Evolutionary conservation across 1,284 basidiomycete species (phyloP).

Genomic region (Clitocybe nebularis): DNA sequence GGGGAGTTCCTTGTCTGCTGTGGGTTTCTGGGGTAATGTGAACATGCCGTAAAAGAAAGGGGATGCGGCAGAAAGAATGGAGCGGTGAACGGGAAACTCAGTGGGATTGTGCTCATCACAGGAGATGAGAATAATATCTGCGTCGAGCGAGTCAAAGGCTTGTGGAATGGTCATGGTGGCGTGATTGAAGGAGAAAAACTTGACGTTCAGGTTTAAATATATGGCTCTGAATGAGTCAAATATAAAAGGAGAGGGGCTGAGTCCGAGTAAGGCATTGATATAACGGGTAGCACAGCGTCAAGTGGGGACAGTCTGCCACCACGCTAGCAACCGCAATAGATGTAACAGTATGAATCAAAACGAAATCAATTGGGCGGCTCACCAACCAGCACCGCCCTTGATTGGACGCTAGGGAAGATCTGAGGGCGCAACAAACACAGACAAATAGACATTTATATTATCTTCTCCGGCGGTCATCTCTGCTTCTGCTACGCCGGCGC

Average conservation of each 20-base stretch:
- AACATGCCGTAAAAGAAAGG: conserved; percentile 71
- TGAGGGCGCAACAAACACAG: conserved; percentile 10
- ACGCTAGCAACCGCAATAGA: no score
- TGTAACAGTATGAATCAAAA: conserved; percentile 3
- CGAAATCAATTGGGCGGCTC: conserved; percentile 4
- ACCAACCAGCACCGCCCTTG: conserved; percentile 6
- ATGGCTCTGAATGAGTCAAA: no score
- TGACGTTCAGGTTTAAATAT: no score
- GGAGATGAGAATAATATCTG: conserved; percentile 55
- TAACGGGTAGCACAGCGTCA: not conserved
- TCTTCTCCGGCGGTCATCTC: conserved; percentile 14
- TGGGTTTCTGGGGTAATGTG: conserved; percentile 50
- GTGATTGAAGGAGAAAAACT: conserved; percentile 1
- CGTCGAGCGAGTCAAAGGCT: conserved; percentile 41
- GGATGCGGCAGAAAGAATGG: conserved; percentile 58
- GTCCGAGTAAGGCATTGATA: no score
- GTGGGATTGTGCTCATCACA: conserved; percentile 36
- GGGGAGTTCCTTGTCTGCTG: conserved; percentile 29
- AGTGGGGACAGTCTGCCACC: no score
- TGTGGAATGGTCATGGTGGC: conserved; percentile 11
- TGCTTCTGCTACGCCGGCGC: conserved; percentile 19
- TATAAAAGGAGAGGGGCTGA: conserved; percentile 1
- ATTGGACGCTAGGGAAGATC: conserved; percentile 6
- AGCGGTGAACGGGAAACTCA: conserved; percentile 59
- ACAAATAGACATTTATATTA: conserved; percentile 13